Evolutionary conservation across 2,329 filamentous ascomycete species (phyloP).

Genomic region (Fusarium paranaense): DNA sequence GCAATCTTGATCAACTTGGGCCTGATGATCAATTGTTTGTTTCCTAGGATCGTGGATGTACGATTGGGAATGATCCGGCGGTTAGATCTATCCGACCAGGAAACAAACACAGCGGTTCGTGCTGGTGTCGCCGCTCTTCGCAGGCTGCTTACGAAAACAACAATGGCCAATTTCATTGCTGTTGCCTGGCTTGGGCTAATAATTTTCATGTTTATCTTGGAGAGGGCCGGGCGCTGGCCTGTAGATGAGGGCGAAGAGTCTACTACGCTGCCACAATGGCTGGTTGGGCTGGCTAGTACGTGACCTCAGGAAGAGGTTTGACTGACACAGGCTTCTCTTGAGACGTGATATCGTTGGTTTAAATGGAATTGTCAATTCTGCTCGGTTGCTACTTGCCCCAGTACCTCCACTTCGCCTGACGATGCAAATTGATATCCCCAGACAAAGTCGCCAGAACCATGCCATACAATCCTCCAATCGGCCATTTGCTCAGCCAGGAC

Average conservation of each 20-base stretch:
- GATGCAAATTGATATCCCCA: conserved; percentile 32
- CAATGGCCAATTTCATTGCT: neutral
- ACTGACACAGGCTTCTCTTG: neutral
- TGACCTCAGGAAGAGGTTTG: neutral
- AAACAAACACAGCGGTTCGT: neutral
- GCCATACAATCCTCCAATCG: conserved; percentile 34
- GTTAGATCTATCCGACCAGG: neutral
- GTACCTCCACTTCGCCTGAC: conserved; percentile 23
- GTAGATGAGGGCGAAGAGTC: neutral
- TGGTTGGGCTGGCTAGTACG: neutral
- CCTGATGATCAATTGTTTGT: no score
- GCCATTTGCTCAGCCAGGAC: conserved; percentile 27
- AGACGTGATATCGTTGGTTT: neutral
- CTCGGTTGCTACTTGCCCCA: neutral
- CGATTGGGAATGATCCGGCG: neutral
- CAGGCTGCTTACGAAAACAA: neutral
- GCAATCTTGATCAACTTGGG: neutral
- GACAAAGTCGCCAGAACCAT: conserved; percentile 35
- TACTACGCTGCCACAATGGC: neutral
- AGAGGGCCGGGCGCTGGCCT: neutral
- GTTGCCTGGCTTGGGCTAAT: neutral
- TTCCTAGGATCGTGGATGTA: neutral
- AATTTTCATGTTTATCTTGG: neutral
- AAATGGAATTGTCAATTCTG: neutral
- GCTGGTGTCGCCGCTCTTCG: neutral